Evolutionary conservation across 805 yeast genomes (phyloP).

Genomic region (Kodamaea nitidulidarum): DNA sequence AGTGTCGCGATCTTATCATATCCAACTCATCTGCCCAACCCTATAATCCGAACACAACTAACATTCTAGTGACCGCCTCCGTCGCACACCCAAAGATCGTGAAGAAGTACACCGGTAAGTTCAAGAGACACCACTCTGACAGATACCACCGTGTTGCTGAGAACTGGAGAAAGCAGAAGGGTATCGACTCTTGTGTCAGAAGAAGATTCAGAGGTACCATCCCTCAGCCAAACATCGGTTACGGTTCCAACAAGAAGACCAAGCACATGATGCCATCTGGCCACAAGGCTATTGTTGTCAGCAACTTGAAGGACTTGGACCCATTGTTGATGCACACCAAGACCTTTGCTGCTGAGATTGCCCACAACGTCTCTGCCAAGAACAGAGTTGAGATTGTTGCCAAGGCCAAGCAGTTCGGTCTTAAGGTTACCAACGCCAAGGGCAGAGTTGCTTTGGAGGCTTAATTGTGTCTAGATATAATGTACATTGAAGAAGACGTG

Average conservation of each 20-base stretch:
- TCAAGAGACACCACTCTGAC: slow-evolving; percentile 99
- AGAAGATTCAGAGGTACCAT: slow-evolving; percentile 99
- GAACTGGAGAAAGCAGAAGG: slow-evolving; percentile 99
- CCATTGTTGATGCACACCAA: slow-evolving; percentile 94
- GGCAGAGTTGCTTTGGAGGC: slow-evolving; percentile 98
- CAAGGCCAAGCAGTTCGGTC: slow-evolving; percentile 97
- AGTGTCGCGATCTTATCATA: too few species aligned
- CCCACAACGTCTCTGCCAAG: slow-evolving; percentile 96
- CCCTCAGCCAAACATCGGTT: slow-evolving; percentile 99
- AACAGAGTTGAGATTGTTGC: slow-evolving; percentile 96
- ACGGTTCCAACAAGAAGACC: slow-evolving; percentile 99
- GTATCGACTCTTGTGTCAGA: slow-evolving; percentile 99
- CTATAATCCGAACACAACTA: slow-evolving; percentile 14
- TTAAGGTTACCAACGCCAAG: slow-evolving; percentile 98
- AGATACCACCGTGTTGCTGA: slow-evolving; percentile 97
- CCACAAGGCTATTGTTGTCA: slow-evolving; percentile 93
- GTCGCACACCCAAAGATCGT: slow-evolving; percentile 99
- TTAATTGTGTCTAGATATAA: slow-evolving; percentile 43
- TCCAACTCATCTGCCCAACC: too few species aligned
- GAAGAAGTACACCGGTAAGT: slow-evolving; percentile 97
- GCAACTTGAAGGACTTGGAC: slow-evolving; percentile 91
- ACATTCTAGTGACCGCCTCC: slow-evolving; percentile 80
- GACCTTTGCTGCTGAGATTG: slow-evolving; percentile 99
- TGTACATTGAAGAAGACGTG: slow-evolving; percentile 6
- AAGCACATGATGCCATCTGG: slow-evolving; percentile 95